These are phyloP conservation scores for Huntiella bhutanensis DNA, from an alignment of 2,329 filamentous ascomycete genomes.

Conservation along the genomic window DNA sequence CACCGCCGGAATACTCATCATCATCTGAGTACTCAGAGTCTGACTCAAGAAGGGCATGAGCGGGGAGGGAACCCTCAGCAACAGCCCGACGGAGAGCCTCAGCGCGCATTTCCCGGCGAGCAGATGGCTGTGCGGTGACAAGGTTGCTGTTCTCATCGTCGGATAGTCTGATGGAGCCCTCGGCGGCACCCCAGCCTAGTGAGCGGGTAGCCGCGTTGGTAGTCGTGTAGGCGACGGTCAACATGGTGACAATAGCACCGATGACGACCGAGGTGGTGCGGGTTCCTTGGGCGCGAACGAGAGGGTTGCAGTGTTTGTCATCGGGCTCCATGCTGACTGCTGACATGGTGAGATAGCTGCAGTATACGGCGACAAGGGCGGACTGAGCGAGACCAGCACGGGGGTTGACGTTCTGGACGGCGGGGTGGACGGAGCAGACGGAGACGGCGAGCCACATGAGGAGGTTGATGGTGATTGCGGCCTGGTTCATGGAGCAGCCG, in stretches of 20 bases:
- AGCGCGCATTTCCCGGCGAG: conserved; percentile 75
- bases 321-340: conserved; percentile 98
- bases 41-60: conserved; percentile 64
- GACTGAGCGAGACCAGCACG: conserved; percentile 92
- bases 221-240: conserved; percentile 93
- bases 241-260: conserved; percentile 86
- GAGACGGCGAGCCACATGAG: conserved; percentile 66
- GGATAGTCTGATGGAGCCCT: conserved; percentile 12
- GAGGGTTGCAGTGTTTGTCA: conserved; percentile 79
- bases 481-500: conserved; percentile 87
- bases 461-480: conserved; percentile 86
- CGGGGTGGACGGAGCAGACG: conserved; percentile 71
- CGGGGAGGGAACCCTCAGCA: conserved; percentile 78
- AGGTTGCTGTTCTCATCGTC: conserved; percentile 78
- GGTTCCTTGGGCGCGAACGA: conserved; percentile 69
- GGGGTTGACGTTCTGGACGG: conserved; percentile 77
- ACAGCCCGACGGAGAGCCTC: conserved; percentile 82
- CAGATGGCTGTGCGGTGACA: conserved; percentile 55
- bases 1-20: conserved; percentile 41
- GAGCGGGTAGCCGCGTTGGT: conserved; percentile 88
- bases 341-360: conserved; percentile 95
- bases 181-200: conserved; percentile 22
- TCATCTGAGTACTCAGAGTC: conserved; percentile 42
- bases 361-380: conserved; percentile 93
- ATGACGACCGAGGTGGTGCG: conserved; percentile 80